Evolutionary conservation across 495 filamentous ascomycete species (phyloP).

Genomic region (Copromyces sp.): DNA sequence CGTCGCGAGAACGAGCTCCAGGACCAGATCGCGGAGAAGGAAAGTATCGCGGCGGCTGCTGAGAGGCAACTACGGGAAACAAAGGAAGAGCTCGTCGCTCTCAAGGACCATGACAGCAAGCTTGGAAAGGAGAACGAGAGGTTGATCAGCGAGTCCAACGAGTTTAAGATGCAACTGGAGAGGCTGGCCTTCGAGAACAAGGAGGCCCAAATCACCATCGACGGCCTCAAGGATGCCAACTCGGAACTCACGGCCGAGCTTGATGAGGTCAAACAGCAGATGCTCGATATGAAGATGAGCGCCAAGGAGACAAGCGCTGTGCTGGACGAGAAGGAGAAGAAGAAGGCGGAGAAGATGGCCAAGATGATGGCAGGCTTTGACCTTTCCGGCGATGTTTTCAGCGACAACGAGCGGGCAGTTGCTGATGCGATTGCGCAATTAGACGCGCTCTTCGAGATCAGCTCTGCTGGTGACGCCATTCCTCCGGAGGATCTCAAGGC

Average conservation of each 20-base stretch:
- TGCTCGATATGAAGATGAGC: constrained; percentile 89
- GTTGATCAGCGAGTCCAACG: constrained; percentile 72
- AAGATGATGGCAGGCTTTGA: constrained; percentile 99
- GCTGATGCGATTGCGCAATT: constrained; percentile 71
- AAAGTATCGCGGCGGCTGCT: constrained; percentile 63
- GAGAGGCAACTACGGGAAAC: constrained; percentile 71
- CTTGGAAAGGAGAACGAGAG: constrained; percentile 81
- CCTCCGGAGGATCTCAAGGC: constrained; percentile 71
- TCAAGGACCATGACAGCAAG: constrained; percentile 75
- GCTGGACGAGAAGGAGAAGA: constrained; percentile 92
- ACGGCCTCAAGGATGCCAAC: constrained; percentile 92
- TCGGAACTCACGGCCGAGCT: constrained; percentile 81
- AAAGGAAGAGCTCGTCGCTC: constrained; percentile 67
- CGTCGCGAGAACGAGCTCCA: constrained; percentile 93
- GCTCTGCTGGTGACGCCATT: constrained; percentile 64
- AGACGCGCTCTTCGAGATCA: constrained; percentile 66
- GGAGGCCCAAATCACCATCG: constrained; percentile 91
- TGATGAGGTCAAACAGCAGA: constrained; percentile 92
- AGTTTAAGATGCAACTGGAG: constrained; percentile 91
- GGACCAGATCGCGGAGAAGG: constrained; percentile 89
- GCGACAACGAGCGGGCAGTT: constrained; percentile 78
- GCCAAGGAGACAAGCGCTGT: constrained; percentile 84
- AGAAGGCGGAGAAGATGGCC: constrained; percentile 97
- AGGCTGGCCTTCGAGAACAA: constrained; percentile 92
- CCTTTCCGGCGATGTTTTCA: constrained; percentile 79